Evolutionary conservation across 2,329 filamentous ascomycete species (phyloP), one percentile per base, ranked within the genome.

Genomic region (Beauveria scarabaeidicola): DNA sequence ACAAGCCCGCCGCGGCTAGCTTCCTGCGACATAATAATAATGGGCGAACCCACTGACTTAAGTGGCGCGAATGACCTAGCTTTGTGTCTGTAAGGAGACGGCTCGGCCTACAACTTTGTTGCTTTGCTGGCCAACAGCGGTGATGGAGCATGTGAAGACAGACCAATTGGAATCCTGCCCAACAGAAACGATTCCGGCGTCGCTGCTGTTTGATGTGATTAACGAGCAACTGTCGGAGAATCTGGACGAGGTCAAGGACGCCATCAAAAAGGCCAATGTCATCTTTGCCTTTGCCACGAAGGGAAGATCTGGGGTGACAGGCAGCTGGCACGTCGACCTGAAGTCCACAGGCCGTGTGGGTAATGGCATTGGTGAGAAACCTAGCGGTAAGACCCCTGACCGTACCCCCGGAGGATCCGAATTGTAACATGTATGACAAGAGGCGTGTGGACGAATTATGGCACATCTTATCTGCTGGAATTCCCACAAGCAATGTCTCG

Each of bases 251-350:
- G 83, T 84, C 74, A 86, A 92, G 76, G 85, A 90, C 63, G 90
- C 90, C 61, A 85, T 96, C 72, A 90, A 92, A 75, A 83, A 89
- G 69, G 90, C 84, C 69, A 86, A 86, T 67, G 89, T 87, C 58
- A 79, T 96, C 71, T 95, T 94, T 73, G 85, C 85, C 55, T 95
- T 96, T 77, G 88, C 83, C 50, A 78, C 96, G 63, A 96, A 92
- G 80, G 96, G 96, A 80, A 73, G 77, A 52, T 79, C 80, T n/a
- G 89, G 89, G 64, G 81, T 90, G 73, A 84, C 85, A 60, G 84
- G 89, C 66, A 86, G 83, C 74, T 96, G 91, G 91, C 83, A 91
- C 76, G 88, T 96, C 66, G 91, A 96, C 73, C 82, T 96, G 52
- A 95, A 94, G 80, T 82, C 91, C 69, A 88, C 86, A 65, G 91